A percentile compares a stretch with the other conserved stretches of the same genome.
These are phyloP conservation scores for Daedaleopsis sinensis DNA, from an alignment of 768 basidiomycete genomes.

Conservation along the genomic window DNA sequence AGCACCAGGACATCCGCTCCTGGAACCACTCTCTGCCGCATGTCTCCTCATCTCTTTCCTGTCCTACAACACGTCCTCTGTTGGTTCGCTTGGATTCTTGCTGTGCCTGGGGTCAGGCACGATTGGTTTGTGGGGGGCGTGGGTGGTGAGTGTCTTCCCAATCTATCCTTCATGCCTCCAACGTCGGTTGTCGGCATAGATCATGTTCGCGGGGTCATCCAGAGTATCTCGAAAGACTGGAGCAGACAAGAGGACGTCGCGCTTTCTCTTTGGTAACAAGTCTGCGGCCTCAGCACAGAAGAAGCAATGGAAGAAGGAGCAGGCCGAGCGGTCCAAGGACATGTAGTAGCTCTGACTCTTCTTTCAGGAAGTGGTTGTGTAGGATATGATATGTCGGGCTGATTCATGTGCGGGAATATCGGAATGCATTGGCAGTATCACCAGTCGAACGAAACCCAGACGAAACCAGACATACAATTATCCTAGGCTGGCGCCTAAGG, in stretches of 20 bases:
- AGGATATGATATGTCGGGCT: neutral
- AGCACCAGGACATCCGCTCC: conserved; percentile 57
- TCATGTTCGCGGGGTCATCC: conserved; percentile 61
- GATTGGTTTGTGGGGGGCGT: conserved; percentile 69
- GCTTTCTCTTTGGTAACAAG: conserved; percentile 81
- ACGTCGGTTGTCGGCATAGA: conserved; percentile 37
- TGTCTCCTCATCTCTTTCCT: conserved; percentile 59
- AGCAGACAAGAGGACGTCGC: conserved; percentile 79
- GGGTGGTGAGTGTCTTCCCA: conserved; percentile 55
- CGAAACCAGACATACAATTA: too few species aligned
- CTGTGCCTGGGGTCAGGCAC: conserved; percentile 51
- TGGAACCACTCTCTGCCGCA: conserved; percentile 60
- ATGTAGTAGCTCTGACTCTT: neutral
- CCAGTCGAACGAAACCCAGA: too few species aligned
- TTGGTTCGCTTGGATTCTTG: conserved; percentile 58
- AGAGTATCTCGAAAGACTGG: conserved; percentile 72
- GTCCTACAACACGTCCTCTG: conserved; percentile 62
- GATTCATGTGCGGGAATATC: too few species aligned
- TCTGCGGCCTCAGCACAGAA: conserved; percentile 38
- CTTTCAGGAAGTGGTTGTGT: neutral
- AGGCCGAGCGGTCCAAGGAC: neutral
- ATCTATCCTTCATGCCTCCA: neutral
- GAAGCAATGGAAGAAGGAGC: conserved; percentile 35
- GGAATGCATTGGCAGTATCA: too few species aligned
- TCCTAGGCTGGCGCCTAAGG: too few species aligned